Evolutionary conservation across 495 filamentous ascomycete genomes (phyloP), one percentile per base, ranked within the genome.

Genomic region (Neurospora sp.): DNA sequence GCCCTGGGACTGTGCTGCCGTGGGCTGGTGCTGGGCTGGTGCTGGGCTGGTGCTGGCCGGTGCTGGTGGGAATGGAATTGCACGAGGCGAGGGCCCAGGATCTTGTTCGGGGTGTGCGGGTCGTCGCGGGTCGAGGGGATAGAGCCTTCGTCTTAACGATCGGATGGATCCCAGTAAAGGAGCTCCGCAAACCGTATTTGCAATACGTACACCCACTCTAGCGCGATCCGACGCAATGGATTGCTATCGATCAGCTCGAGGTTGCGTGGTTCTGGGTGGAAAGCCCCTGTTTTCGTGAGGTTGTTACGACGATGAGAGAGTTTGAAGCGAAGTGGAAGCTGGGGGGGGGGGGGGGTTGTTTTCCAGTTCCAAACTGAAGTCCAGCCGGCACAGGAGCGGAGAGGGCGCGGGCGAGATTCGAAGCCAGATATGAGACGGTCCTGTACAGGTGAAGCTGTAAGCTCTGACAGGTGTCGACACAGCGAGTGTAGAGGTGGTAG

Each of bases 81-180:
- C 54, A 66, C 54, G 54, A 66, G 54, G 54, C 54, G 54, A 66
- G 74, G 70, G 72, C 73, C 69, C 73, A 74, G 74, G 76, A 73
- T 71, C 59, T 74, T 71, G 76, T 76, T 76, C 72, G 70, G 72
- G 72, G 72, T 43, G 69, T 59, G 76, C 74, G 76, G 78, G 74
- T 74, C 74, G 71, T 72, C 38, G 38, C 48, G 38, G 70, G 39
- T 39, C 38, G 54, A 66, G 28, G 54, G 54, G 28, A 62, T 31
- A 31, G 54, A 66, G 54, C 54, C 24, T 66, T 66, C 54, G 54
- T 66, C 15, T 66, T 9, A 66, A 66, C 54, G 54, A 66, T 66
- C 54, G 28, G 54, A 59, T 59, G 48, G 48, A 66, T 66, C 54
- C 54, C 54, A 66, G 54, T 28, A 66, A 66, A 66, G 28, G 54